These are phyloP conservation scores for Rhizopogon vesiculosus DNA, from an alignment of 768 basidiomycete genomes.

Conservation along the genomic window DNA sequence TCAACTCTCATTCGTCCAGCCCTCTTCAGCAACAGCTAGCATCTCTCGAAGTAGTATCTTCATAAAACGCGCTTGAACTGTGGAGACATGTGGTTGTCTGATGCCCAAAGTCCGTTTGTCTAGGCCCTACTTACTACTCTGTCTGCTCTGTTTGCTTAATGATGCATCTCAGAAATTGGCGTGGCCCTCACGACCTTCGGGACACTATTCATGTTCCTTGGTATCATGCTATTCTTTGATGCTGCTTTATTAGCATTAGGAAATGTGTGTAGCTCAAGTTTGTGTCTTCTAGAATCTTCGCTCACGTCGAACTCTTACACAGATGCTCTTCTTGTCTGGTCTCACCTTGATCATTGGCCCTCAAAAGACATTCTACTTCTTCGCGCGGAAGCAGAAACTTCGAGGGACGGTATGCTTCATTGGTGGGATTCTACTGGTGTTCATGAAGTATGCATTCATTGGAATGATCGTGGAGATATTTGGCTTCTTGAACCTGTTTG, in stretches of 20 bases:
- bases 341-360: constrained; percentile 96
- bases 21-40: background rate
- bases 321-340: constrained; percentile 94
- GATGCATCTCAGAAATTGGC: constrained; percentile 69
- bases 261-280: constrained; percentile 57
- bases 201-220: constrained; percentile 91
- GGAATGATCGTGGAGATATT: constrained; percentile 94
- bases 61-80: background rate
- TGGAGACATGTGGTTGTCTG: constrained; percentile 45
- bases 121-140: background rate
- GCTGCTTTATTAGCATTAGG: constrained; percentile 94
- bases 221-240: constrained; percentile 95
- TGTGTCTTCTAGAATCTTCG: background rate
- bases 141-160: background rate
- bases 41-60: background rate
- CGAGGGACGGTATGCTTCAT: constrained; percentile 87
- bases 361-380: constrained; percentile 97
- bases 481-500: constrained; percentile 96
- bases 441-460: constrained; percentile 91
- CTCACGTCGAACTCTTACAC: constrained; percentile 1
- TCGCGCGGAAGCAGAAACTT: constrained; percentile 91
- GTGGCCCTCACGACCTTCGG: constrained; percentile 97
- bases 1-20: background rate
- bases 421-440: constrained; percentile 88
- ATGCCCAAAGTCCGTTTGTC: constrained; percentile 39